Percentiles rank a stretch among this genome's conserved stretches.
Conservation (phyloP, 2,329 filamentous ascomycete genomes). For the Colletotrichum coccodes region DNA sequence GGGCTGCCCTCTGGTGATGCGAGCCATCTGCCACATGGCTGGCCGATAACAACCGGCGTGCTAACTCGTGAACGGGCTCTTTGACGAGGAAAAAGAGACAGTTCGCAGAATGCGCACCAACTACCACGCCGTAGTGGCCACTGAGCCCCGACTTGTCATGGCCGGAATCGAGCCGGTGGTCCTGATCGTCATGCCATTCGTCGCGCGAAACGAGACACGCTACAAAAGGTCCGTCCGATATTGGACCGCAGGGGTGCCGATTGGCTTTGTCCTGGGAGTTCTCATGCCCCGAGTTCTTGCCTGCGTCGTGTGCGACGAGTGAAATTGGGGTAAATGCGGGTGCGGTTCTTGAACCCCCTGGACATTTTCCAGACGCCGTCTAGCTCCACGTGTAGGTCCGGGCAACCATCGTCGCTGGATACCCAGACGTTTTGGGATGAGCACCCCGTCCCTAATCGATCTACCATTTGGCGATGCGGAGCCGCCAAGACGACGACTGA, state of each 20-base stretch:
- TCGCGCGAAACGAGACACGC: conserved; percentile 15
- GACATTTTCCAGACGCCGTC: background rate
- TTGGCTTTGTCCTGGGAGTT: background rate
- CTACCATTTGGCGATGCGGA: background rate
- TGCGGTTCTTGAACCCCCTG: background rate
- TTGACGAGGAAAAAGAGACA: background rate
- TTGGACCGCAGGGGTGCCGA: conserved; percentile 13
- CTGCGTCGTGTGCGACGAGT: background rate
- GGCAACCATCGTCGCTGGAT: background rate
- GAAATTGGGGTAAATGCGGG: background rate
- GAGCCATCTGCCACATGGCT: background rate
- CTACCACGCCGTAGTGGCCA: too few relatives aligned
- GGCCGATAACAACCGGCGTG: background rate
- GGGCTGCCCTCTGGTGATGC: background rate
- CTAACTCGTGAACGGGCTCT: background rate
- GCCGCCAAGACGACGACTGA: background rate
- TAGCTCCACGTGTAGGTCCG: background rate
- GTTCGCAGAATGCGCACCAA: background rate
- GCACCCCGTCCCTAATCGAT: background rate
- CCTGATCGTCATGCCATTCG: conserved; percentile 22
- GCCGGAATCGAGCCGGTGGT: background rate
- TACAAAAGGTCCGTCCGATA: conserved; percentile 21
- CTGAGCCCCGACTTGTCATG: background rate
- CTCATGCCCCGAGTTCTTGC: background rate
- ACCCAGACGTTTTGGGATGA: background rate